Conservation (phyloP, 2,329 filamentous ascomycete genomes). For the Tolypocladium amazonense region DNA sequence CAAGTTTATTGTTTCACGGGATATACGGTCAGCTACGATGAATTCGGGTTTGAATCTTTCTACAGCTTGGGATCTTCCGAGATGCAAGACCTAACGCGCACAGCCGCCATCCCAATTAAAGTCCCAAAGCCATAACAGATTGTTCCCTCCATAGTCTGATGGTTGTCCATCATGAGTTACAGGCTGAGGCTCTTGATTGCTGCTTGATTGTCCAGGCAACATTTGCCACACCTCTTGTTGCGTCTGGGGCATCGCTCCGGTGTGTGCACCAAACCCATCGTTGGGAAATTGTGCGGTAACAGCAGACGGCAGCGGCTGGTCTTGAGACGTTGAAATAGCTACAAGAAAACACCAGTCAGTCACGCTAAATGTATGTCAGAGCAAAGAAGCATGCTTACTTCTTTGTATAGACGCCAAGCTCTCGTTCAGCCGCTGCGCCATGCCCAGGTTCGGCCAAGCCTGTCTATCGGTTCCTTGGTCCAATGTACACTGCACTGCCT, state of each 20-base stretch:
- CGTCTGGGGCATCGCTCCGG: not conserved
- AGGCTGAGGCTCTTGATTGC: not conserved
- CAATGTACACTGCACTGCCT: not conserved
- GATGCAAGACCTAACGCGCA: not conserved
- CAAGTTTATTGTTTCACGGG: too few relatives aligned
- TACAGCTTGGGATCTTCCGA: not conserved
- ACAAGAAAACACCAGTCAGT: not conserved
- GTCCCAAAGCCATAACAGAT: constrained; percentile 7
- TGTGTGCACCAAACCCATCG: not conserved
- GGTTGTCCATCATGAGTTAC: not conserved
- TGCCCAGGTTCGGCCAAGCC: not conserved
- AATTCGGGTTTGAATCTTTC: not conserved
- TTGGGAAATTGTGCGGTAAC: not conserved
- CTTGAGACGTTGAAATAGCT: not conserved
- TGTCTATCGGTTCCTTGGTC: not conserved
- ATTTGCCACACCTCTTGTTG: not conserved
- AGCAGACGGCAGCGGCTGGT: not conserved
- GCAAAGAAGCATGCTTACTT: not conserved
- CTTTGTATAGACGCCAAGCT: not conserved
- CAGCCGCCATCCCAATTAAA: constrained; percentile 1
- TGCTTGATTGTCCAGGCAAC: not conserved
- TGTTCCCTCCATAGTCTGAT: not conserved
- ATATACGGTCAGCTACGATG: too few relatives aligned
- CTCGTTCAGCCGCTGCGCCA: constrained; percentile 1
- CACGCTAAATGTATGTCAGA: not conserved